Evolutionary conservation across 2,329 filamentous ascomycete genomes (phyloP).

Genomic region (Paraconiothyrium sp.): DNA sequence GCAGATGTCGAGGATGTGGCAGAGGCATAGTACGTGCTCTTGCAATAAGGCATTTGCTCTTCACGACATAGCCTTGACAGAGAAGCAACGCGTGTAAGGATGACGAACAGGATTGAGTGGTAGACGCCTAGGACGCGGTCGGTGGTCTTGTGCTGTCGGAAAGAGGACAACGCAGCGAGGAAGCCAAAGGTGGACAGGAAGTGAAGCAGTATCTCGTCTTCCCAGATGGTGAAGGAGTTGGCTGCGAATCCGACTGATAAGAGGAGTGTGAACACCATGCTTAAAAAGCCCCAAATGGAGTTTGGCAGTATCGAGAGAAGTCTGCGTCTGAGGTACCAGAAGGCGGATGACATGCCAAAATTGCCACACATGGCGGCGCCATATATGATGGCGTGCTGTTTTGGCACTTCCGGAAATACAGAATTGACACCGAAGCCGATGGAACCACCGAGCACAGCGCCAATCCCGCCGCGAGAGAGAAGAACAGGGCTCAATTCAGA

Average conservation of each 20-base stretch:
- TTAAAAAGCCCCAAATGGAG: slow-evolving; percentile 90
- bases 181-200: slow-evolving; percentile 89
- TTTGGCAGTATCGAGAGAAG: slow-evolving; percentile 69
- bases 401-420: slow-evolving; percentile 50
- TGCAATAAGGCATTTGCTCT: slow-evolving; percentile 97
- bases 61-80: slow-evolving; percentile 93
- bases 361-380: slow-evolving; percentile 52
- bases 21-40: slow-evolving; percentile 94
- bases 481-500: slow-evolving; percentile 64
- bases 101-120: slow-evolving; percentile 83
- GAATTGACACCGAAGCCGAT: slow-evolving; percentile 57
- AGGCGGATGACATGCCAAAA: slow-evolving; percentile 51
- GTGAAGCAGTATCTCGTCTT: slow-evolving; percentile 92
- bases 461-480: slow-evolving; percentile 61
- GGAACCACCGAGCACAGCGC: slow-evolving; percentile 56
- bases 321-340: slow-evolving; percentile 53
- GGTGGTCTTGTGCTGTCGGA: slow-evolving; percentile 72
- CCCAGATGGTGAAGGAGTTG: slow-evolving; percentile 99
- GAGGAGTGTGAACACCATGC: slow-evolving; percentile 80
- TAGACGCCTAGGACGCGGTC: slow-evolving; percentile 82
- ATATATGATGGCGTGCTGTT: slow-evolving; percentile 53
- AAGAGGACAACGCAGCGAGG: slow-evolving; percentile 75
- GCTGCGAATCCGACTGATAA: slow-evolving; percentile 95
- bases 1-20: slow-evolving; percentile 91
- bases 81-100: slow-evolving; percentile 81